These are phyloP conservation scores for Linnemannia exigua DNA, from an alignment of 192 early-diverging fungal species.

Conservation along the genomic window DNA sequence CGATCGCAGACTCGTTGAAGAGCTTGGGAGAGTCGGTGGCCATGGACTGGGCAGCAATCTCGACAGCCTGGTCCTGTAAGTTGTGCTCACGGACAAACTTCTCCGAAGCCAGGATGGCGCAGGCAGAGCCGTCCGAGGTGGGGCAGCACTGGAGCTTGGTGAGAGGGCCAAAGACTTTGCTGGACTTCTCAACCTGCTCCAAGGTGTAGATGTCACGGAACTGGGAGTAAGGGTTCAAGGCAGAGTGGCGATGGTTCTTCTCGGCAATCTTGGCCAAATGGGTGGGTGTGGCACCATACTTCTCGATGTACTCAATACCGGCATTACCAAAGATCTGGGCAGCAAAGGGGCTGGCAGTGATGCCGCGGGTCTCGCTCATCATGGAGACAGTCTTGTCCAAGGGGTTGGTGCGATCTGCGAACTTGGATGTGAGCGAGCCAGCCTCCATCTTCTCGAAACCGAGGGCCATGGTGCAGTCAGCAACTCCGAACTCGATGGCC, in stretches of 20 bases:
- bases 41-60: slow-evolving; percentile 77
- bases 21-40: slow-evolving; percentile 79
- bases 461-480: slow-evolving; percentile 79
- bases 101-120: slow-evolving; percentile 76
- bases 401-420: slow-evolving; percentile 74
- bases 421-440: slow-evolving; percentile 64
- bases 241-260: slow-evolving; percentile 80
- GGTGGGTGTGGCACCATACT: slow-evolving; percentile 68
- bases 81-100: slow-evolving; percentile 73
- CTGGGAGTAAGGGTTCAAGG: slow-evolving; percentile 80
- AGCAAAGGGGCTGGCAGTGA: slow-evolving; percentile 68
- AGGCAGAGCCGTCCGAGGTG: slow-evolving; percentile 80
- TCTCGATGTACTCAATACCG: slow-evolving; percentile 77
- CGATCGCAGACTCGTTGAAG: slow-evolving; percentile 66
- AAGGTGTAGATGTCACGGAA: slow-evolving; percentile 73
- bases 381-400: slow-evolving; percentile 70
- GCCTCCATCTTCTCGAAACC: slow-evolving; percentile 82
- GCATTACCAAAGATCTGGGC: slow-evolving; percentile 84
- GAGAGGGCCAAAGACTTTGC: slow-evolving; percentile 77
- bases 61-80: slow-evolving; percentile 74
- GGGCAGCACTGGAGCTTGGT: slow-evolving; percentile 84
- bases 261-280: slow-evolving; percentile 79
- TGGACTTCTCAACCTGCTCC: slow-evolving; percentile 73
- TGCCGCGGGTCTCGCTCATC: slow-evolving; percentile 71
- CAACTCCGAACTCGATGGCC: slow-evolving; percentile 69